These are phyloP conservation scores for Kwoniella heveanensis DNA, from an alignment of 768 basidiomycete genomes.

Conservation along the genomic window DNA sequence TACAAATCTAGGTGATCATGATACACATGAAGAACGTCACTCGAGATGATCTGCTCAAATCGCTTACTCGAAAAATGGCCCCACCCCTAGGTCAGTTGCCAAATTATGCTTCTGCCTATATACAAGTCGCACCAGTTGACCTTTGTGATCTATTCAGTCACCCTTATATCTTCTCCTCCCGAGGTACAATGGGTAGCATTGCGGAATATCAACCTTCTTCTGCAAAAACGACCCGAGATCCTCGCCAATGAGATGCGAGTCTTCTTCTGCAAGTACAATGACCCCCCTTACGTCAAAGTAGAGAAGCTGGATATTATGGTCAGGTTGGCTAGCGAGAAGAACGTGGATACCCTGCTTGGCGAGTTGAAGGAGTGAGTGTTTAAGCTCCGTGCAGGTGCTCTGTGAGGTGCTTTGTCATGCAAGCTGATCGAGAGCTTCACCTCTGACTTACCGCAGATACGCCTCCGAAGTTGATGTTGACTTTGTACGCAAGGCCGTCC, in stretches of 20 bases:
- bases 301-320: constrained; percentile 99
- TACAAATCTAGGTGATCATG: constrained; percentile 77
- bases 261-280: constrained; percentile 99
- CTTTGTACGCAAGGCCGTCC: constrained; percentile 91
- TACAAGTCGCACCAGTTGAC: not conserved
- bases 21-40: constrained; percentile 85
- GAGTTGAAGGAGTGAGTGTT: constrained; percentile 93
- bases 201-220: constrained; percentile 91
- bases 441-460: constrained; percentile 65
- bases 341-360: constrained; percentile 90
- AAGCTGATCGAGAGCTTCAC: constrained; percentile 1
- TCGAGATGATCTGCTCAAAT: constrained; percentile 79
- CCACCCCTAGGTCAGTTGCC: constrained; percentile 67
- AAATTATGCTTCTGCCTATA: no score
- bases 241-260: constrained; percentile 96
- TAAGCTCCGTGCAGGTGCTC: no score
- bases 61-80: constrained; percentile 92
- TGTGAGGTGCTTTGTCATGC: not conserved
- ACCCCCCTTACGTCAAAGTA: constrained; percentile 97
- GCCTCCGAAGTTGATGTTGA: constrained; percentile 97
- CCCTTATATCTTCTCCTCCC: constrained; percentile 90
- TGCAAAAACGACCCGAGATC: constrained; percentile 88
- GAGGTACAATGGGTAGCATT: constrained; percentile 99
- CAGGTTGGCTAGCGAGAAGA: constrained; percentile 81
- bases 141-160: constrained; percentile 61